A percentile compares a stretch with the other conserved stretches of the same genome.
Evolutionary conservation across 225 moss, liverwort and hornwort genomes (phyloP).

Genomic region (Lunularia cruciata): DNA sequence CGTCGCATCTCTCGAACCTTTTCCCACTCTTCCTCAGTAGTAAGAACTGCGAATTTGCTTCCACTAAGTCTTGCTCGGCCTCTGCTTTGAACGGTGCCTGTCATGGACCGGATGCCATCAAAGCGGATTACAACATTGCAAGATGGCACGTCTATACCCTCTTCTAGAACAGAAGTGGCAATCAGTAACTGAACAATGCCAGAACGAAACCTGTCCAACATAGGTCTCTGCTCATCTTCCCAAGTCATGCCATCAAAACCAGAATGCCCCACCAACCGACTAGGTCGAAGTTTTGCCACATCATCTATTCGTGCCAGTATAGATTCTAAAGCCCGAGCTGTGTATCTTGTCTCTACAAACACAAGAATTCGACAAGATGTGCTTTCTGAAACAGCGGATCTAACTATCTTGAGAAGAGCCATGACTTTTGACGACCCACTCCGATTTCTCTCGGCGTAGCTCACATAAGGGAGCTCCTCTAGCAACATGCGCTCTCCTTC

Average conservation of each 20-base stretch:
- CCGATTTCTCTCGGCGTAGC: background rate
- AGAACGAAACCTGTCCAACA: constrained; percentile 33
- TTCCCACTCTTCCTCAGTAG: constrained; percentile 20
- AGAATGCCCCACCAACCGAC: constrained; percentile 33
- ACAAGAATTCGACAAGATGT: constrained; percentile 31
- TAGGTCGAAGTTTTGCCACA: constrained; percentile 27
- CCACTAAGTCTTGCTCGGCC: constrained; percentile 31
- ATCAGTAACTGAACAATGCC: constrained; percentile 34
- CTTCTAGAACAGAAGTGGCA: constrained; percentile 31
- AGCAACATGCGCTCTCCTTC: background rate
- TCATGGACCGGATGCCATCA: constrained; percentile 29
- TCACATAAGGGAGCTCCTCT: background rate
- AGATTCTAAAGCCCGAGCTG: constrained; percentile 21
- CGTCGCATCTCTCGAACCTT: constrained; percentile 1
- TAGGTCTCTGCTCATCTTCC: constrained; percentile 35
- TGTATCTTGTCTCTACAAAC: constrained; percentile 31
- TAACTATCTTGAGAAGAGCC: constrained; percentile 13
- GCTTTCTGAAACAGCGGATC: constrained; percentile 16
- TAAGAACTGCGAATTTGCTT: constrained; percentile 26
- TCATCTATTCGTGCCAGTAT: constrained; percentile 15
- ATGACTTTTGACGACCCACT: constrained; percentile 21
- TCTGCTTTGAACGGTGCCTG: constrained; percentile 33
- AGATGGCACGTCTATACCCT: constrained; percentile 36
- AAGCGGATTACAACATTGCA: constrained; percentile 39
- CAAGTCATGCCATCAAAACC: constrained; percentile 39